Evolutionary conservation across 2,329 filamentous ascomycete genomes (phyloP).

Genomic region (Phyllosticta paracitricarpa): DNA sequence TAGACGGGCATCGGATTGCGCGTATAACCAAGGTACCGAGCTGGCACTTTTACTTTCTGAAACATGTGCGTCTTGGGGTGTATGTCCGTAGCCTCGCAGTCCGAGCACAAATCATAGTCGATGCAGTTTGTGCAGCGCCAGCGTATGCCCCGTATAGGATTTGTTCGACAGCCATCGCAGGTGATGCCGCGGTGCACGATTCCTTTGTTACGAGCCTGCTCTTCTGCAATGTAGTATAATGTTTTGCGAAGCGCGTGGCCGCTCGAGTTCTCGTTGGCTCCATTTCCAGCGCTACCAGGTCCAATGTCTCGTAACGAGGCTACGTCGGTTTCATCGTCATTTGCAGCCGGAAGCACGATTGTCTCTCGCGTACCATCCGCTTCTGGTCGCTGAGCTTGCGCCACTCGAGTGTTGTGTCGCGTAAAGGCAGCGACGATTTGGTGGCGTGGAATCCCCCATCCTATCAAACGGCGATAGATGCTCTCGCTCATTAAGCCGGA

Average conservation of each 20-base stretch:
- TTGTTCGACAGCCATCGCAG: constrained; percentile 79
- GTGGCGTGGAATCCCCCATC: constrained; percentile 3
- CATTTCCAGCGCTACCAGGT: constrained; percentile 16
- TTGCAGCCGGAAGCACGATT: neutral
- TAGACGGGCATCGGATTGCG: constrained; percentile 72
- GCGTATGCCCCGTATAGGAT: constrained; percentile 82
- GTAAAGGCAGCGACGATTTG: neutral
- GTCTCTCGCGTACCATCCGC: constrained; percentile 1
- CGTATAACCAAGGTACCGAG: constrained; percentile 68
- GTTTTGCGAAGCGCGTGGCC: constrained; percentile 78
- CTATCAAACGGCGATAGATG: neutral
- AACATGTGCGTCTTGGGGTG: constrained; percentile 92
- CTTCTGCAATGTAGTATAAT: constrained; percentile 86
- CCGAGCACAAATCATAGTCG: constrained; percentile 92
- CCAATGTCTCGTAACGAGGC: constrained; percentile 16
- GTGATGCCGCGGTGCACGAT: constrained; percentile 88
- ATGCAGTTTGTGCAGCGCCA: constrained; percentile 94
- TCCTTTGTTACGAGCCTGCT: constrained; percentile 77
- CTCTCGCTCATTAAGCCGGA: neutral
- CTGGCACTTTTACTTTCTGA: constrained; percentile 88
- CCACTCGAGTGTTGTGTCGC: constrained; percentile 1
- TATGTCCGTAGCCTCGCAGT: constrained; percentile 66
- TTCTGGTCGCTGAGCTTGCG: neutral
- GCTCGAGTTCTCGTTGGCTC: constrained; percentile 31
- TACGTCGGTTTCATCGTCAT: constrained; percentile 16